Evolutionary conservation across 2,329 filamentous ascomycete species (phyloP), one percentile per base, ranked within the genome.

Genomic region (Pyrenophora seminiperda): DNA sequence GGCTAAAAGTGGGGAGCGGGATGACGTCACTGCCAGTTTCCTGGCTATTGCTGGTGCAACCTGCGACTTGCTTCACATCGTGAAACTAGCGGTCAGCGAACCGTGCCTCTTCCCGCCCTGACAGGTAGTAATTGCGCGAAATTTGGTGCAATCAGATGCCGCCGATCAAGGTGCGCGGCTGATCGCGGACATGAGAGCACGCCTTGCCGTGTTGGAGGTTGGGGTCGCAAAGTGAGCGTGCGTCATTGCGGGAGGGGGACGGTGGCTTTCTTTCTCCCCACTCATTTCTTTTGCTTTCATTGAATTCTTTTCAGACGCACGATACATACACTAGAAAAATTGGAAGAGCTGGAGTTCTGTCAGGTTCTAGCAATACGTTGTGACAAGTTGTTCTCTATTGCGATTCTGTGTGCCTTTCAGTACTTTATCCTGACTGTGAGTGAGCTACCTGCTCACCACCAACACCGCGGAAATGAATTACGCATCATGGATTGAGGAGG

Each of bases 401-500:
- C 39, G 13, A 32, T 41, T 29, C 22, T 22, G 17, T 22, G 17
- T 7, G 29, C 29, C 30, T 13, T 31, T 47, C 30, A 20, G 36
- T 41, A 19, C 30, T 22, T 41, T 30, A 32, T 37, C 17, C 22
- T 9, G 14, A 18, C 44, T 44, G 32, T 22, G 45, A 53, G 38
- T 32, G 45, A 50, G 45, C 45, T 47, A 15, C 15, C 14, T 39
- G 37, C 39, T 45, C 39, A 43, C 42, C 24, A 32, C 20, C 20
- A 43, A 14, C 37, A 42, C 34, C 39, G 53, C 51, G 59, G 70
- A 53, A 44, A 76, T 76, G 73, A 75, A 75, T 53, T 76, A 75
- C 66, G 63, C 73, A 57, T 75, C 74, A 59, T 75, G 74, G 73
- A 76, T 76, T 47, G 73, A 76, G 65, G 74, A 76, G 65, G 73